Percentiles rank a stretch among this genome's conserved stretches.
phyloP scores from a whole-genome alignment of 495 filamentous ascomycete genomes.

The Hyaloscypha variabilis region DNA sequence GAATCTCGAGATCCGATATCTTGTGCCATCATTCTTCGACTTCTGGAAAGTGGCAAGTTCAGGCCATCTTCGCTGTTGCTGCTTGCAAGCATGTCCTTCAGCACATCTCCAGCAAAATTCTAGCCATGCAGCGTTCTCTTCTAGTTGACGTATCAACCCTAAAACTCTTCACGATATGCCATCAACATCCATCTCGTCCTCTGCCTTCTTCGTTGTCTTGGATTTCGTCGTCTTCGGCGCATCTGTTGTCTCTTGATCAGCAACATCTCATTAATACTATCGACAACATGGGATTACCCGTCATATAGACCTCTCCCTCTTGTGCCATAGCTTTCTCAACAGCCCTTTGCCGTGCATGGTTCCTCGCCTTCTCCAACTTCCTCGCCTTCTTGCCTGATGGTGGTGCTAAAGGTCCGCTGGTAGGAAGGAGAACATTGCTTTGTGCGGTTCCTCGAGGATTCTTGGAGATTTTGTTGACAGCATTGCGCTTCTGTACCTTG shows the following conservation, averaged over 20 bases:
- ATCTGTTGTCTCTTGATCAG: constrained; percentile 14
- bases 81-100: background rate
- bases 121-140: background rate
- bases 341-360: constrained; percentile 29
- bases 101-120: background rate
- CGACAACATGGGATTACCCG: constrained; percentile 21
- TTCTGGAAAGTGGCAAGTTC: too few species aligned
- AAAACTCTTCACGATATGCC: constrained; percentile 6
- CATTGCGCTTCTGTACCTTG: constrained; percentile 31
- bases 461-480: constrained; percentile 29
- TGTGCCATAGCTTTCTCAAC: constrained; percentile 31
- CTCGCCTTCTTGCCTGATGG: constrained; percentile 33
- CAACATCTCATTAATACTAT: background rate
- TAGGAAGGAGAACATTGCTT: constrained; percentile 30
- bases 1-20: too few species aligned
- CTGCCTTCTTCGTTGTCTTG: constrained; percentile 16
- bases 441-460: constrained; percentile 30
- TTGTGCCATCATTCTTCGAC: too few species aligned
- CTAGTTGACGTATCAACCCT: background rate
- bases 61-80: too few species aligned
- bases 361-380: constrained; percentile 32
- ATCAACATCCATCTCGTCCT: constrained; percentile 28
- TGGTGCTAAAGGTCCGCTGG: constrained; percentile 31
- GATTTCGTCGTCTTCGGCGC: constrained; percentile 28
- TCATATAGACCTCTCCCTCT: constrained; percentile 34